Conservation (phyloP, 1,284 basidiomycete genomes). For the Papiliotrema laurentii region DNA sequence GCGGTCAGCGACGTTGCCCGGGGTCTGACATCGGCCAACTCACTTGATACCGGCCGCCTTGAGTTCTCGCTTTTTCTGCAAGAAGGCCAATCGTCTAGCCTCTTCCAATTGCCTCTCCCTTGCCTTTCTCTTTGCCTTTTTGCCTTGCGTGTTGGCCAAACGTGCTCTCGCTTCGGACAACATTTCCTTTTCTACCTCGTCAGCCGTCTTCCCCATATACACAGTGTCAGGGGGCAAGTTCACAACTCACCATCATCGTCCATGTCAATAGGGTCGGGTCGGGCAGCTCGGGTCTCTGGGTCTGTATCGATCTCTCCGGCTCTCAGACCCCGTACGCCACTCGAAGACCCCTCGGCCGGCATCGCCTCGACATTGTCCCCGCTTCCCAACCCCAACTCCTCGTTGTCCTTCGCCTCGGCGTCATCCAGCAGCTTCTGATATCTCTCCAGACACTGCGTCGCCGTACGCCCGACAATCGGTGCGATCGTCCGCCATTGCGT, state of each 20-base stretch:
- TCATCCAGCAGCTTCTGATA: slow-evolving; percentile 98
- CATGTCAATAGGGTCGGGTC: slow-evolving; percentile 99
- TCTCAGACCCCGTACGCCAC: slow-evolving; percentile 75
- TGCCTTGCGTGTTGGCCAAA: slow-evolving; percentile 98
- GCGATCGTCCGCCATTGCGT: slow-evolving; percentile 99
- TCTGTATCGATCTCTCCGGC: slow-evolving; percentile 99
- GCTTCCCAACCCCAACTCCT: slow-evolving; percentile 83
- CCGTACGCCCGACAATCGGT: slow-evolving; percentile 97
- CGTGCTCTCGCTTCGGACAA: slow-evolving; percentile 96
- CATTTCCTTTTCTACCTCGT: slow-evolving; percentile 92
- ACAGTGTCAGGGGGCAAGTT: slow-evolving; percentile 1
- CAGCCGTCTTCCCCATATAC: not conserved
- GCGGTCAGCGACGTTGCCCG: not conserved
- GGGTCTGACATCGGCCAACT: slow-evolving; percentile 21
- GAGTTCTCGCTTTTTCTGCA: slow-evolving; percentile 97
- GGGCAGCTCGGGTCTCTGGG: slow-evolving; percentile 95
- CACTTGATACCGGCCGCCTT: slow-evolving; percentile 97
- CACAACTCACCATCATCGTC: slow-evolving; percentile 82
- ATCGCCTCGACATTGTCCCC: slow-evolving; percentile 69
- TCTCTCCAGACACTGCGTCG: slow-evolving; percentile 95
- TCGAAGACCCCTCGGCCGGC: slow-evolving; percentile 60
- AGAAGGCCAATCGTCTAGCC: slow-evolving; percentile 83
- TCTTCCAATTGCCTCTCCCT: slow-evolving; percentile 95
- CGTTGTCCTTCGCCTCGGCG: slow-evolving; percentile 89
- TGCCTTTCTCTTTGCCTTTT: slow-evolving; percentile 98